These are phyloP conservation scores for Backusella mclennaniae DNA, from an alignment of 192 early-diverging fungal species.

Conservation along the genomic window DNA sequence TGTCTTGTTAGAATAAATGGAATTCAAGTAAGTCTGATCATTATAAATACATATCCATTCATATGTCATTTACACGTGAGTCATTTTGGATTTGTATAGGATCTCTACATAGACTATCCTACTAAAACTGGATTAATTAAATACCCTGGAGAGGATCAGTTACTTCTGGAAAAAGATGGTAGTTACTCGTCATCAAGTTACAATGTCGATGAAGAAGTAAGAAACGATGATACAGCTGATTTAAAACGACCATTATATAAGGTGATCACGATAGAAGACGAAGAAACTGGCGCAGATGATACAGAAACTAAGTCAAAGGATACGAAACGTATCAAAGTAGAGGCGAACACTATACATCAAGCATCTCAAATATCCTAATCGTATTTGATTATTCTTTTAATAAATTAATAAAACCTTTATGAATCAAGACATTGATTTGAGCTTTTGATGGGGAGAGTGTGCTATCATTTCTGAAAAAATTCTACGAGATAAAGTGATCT, in stretches of 20 bases:
- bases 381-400: neutral
- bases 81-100: neutral
- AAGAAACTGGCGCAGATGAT: neutral
- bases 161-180: neutral
- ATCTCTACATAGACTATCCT: constrained; percentile 17
- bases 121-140: constrained; percentile 7
- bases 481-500: too few species aligned
- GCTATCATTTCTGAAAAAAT: too few species aligned
- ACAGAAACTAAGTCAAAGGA: neutral
- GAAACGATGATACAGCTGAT: neutral
- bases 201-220: neutral
- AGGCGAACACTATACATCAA: neutral
- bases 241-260: neutral
- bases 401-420: too few species aligned
- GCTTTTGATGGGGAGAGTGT: too few species aligned
- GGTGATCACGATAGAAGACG: neutral
- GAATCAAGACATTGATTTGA: too few species aligned
- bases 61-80: neutral
- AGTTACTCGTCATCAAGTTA: neutral
- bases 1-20: constrained; percentile 17
- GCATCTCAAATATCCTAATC: neutral
- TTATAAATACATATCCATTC: neutral
- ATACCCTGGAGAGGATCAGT: neutral
- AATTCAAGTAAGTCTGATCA: neutral
- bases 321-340: neutral